Evolutionary conservation across 352 stramenopile species (phyloP).

Genomic region (Poterioochromonas sp.): DNA sequence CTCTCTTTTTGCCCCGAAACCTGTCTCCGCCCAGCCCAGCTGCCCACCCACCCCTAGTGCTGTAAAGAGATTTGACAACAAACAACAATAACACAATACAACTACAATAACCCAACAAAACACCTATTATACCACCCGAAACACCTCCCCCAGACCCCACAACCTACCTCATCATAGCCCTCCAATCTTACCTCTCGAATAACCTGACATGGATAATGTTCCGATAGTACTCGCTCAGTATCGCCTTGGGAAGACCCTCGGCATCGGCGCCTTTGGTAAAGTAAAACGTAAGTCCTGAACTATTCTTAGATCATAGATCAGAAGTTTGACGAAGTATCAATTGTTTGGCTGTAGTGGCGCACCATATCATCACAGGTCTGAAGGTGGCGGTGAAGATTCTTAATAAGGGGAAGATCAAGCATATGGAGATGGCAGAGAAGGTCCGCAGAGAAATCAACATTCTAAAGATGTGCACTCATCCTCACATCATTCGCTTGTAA

Average conservation of each 20-base stretch:
- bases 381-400: constrained; percentile 99
- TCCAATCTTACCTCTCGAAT: no score
- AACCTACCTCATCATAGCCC: no score
- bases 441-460: constrained; percentile 98
- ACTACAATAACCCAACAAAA: no score
- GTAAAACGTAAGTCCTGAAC: constrained; percentile 78
- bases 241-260: constrained; percentile 94
- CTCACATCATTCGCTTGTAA: constrained; percentile 98
- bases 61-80: no score
- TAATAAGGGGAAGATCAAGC: constrained; percentile 96
- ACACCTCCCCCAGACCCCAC: no score
- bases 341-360: constrained; percentile 64
- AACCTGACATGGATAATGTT: constrained; percentile 61
- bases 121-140: no score
- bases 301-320: neutral
- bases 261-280: constrained; percentile 98
- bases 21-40: no score
- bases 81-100: no score
- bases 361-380: constrained; percentile 92
- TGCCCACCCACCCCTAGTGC: no score
- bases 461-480: constrained; percentile 94
- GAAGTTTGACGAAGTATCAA: neutral
- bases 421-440: constrained; percentile 98
- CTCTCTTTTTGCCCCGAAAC: no score
- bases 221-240: constrained; percentile 93